Percentiles rank a stretch among this genome's conserved stretches.
These are phyloP conservation scores for Aspergillus clavatus DNA, from an alignment of 2,329 filamentous ascomycete genomes.

Conservation along the genomic window DNA sequence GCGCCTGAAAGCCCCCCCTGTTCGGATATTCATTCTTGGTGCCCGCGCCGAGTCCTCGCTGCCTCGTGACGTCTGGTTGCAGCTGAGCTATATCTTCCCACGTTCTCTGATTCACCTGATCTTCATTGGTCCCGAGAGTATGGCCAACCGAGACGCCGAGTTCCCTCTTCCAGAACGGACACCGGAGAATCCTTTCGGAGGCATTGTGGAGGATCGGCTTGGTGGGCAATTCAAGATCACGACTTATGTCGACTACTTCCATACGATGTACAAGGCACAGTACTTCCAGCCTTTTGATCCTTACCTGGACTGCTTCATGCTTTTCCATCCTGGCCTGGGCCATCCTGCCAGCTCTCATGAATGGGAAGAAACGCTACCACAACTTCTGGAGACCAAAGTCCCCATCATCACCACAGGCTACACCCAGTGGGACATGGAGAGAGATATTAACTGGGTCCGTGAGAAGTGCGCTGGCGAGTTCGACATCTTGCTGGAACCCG, in stretches of 20 bases:
- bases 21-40: conserved; percentile 88
- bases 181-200: conserved; percentile 81
- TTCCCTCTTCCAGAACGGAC: conserved; percentile 86
- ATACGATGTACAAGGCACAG: conserved; percentile 86
- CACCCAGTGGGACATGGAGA: conserved; percentile 88
- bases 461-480: conserved; percentile 85
- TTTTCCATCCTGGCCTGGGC: conserved; percentile 94
- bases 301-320: conserved; percentile 95
- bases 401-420: conserved; percentile 94
- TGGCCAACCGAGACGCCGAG: conserved; percentile 89
- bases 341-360: conserved; percentile 91
- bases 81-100: conserved; percentile 93
- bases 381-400: conserved; percentile 89
- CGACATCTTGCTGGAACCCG: conserved; percentile 84
- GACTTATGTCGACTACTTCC: conserved; percentile 97
- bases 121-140: conserved; percentile 93
- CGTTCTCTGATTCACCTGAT: conserved; percentile 82
- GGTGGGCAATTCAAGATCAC: conserved; percentile 90
- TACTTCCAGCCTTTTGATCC: conserved; percentile 93
- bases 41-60: conserved; percentile 96
- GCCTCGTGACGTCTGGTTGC: conserved; percentile 88
- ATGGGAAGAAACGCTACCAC: conserved; percentile 85
- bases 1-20: conserved; percentile 76
- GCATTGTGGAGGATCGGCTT: conserved; percentile 87
- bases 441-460: conserved; percentile 85